Conservation (phyloP, 2,329 filamentous ascomycete genomes). For the Calonectria multiphialidica region DNA sequence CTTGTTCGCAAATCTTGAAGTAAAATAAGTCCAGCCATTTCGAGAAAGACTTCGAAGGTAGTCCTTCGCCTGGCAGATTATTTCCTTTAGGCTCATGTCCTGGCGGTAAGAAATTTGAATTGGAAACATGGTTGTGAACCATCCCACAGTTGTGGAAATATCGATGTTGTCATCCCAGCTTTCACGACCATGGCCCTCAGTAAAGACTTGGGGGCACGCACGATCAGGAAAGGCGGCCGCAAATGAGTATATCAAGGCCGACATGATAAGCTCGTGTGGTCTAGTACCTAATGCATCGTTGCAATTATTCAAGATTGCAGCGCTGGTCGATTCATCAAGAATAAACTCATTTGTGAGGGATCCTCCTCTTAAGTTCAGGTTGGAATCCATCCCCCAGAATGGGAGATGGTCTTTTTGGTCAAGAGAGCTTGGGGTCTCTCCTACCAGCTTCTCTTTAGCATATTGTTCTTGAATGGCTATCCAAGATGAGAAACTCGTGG, state of each 20-base stretch:
- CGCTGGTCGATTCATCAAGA: conserved; percentile 9
- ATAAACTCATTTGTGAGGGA: background rate
- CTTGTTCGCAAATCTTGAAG: conserved; percentile 26
- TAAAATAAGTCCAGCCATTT: conserved; percentile 37
- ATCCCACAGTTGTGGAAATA: conserved; percentile 53
- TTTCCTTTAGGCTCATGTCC: background rate
- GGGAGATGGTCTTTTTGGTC: background rate
- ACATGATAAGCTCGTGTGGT: conserved; percentile 26
- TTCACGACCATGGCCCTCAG: conserved; percentile 56
- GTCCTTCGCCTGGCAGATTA: conserved; percentile 36
- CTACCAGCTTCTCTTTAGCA: background rate
- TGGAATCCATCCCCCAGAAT: background rate
- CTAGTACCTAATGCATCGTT: conserved; percentile 17
- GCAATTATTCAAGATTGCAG: conserved; percentile 11
- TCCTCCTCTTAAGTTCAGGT: background rate
- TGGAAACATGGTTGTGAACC: conserved; percentile 51
- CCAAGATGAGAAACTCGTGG: background rate
- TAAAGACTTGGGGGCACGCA: conserved; percentile 48
- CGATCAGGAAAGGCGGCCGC: conserved; percentile 48
- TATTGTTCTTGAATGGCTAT: background rate
- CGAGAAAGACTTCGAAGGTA: conserved; percentile 22
- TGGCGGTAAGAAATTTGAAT: conserved; percentile 14
- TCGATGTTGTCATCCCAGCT: conserved; percentile 46
- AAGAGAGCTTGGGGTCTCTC: background rate
- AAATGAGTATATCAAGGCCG: conserved; percentile 20